Base-by-base conservation (phyloP, 352 stramenopile genomes). In the Achlya hypogyna region DNA sequence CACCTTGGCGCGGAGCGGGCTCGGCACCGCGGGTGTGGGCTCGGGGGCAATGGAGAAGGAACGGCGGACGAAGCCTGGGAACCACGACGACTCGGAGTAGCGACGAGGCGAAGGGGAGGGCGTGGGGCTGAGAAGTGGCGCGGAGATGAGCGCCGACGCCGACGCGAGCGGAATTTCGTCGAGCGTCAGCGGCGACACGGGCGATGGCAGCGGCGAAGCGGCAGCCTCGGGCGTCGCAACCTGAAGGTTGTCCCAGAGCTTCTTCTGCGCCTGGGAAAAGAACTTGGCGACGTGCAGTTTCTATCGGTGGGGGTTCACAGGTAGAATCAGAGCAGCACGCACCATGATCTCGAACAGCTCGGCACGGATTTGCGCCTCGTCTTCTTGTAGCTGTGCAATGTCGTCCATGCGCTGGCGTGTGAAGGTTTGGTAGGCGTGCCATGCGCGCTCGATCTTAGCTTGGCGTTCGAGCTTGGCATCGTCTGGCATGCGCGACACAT, bases 291-390 rank as follows among this genome's bases (percentile, higher is more conserved):
- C 75, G 71, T 91, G 84, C 29, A 93, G 69, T 3, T 81, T 74
- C 80, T 88, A 43, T 53, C 1, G 5, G 14, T 16, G 51, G 38
- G 27, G 23, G 60, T 5, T 42, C 14, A 31, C 4, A 45, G 5
- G 29, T n/a, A 5, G 18, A 23, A 51, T 4, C 22, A 18, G 6
- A 27, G 31, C 8, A 28, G 4, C 35, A 73, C 76, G 54, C 40
- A 89, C 80, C 82, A 83, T 88, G 14, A 78, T 76, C 40, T 71
- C 79, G 65, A 91, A 89, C 27, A 89, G 71, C 53, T 86, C 77
- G 10, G 62, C 63, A 38, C 79, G 68, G 58, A 73, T 79, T 22
- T 63, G n/a, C 16, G 38, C 51, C 9, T 58, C 23, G 40, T 56
- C 65, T 84, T 75, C 79, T 28, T 91, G 70, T 5, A 69, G 69